These are phyloP conservation scores for Tylopilus vinaceipallidus DNA, from an alignment of 768 basidiomycete species.

Conservation along the genomic window DNA sequence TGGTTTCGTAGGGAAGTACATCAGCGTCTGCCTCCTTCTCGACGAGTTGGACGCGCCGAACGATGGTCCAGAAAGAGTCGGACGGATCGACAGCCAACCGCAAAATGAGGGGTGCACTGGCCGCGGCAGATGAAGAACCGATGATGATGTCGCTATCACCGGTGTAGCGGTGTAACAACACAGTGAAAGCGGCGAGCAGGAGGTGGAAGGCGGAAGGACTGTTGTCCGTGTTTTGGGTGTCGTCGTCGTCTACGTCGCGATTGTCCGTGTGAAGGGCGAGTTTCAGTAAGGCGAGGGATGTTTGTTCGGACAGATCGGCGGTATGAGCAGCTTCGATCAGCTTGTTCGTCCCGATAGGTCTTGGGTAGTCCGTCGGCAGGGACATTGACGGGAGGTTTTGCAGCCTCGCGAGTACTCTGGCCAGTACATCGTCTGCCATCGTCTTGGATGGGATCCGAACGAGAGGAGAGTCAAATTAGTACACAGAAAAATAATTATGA, in stretches of 20 bases:
- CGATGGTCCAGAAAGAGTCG: slow-evolving; percentile 88
- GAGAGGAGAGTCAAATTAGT: not conserved
- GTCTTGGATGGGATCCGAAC: not conserved
- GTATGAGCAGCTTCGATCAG: slow-evolving; percentile 83
- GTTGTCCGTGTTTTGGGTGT: slow-evolving; percentile 35
- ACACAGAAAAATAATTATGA: slow-evolving; percentile 4
- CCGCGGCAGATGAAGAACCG: slow-evolving; percentile 77
- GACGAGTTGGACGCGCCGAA: slow-evolving; percentile 79
- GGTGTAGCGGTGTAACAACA: slow-evolving; percentile 91
- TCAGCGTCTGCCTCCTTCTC: slow-evolving; percentile 83
- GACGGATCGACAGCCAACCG: slow-evolving; percentile 78
- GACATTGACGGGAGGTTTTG: slow-evolving; percentile 86
- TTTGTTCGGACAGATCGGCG: slow-evolving; percentile 68
- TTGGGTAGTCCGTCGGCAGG: slow-evolving; percentile 93
- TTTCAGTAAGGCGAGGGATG: slow-evolving; percentile 77
- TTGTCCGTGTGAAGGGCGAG: slow-evolving; percentile 72
- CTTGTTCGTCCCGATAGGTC: slow-evolving; percentile 68
- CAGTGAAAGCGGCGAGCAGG: slow-evolving; percentile 86
- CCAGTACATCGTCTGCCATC: slow-evolving; percentile 37
- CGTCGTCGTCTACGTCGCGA: slow-evolving; percentile 49
- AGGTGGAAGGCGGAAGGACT: slow-evolving; percentile 87
- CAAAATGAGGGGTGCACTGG: slow-evolving; percentile 78
- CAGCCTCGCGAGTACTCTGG: slow-evolving; percentile 61
- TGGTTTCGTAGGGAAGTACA: slow-evolving; percentile 73
- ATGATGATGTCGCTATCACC: slow-evolving; percentile 93